Conservation (phyloP, 1,284 basidiomycete species). For the Ceratobasidium sp. region DNA sequence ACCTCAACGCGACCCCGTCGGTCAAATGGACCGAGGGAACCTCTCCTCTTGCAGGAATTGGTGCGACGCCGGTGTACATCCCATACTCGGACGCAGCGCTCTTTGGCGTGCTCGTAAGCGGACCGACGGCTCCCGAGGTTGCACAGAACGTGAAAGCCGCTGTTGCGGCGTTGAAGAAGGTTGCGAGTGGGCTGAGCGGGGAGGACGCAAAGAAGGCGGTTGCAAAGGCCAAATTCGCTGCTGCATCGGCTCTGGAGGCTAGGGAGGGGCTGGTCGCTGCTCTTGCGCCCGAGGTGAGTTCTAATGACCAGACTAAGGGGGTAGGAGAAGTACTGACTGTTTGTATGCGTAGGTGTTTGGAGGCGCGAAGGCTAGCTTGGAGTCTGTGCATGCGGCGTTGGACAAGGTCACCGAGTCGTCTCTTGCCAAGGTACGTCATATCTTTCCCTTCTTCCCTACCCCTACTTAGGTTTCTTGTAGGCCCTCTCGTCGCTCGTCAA, state of each 20-base stretch:
- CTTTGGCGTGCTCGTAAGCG: conserved; percentile 82
- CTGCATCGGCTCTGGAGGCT: conserved; percentile 74
- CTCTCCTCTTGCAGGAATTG: conserved; percentile 72
- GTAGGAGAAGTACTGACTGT: conserved; percentile 21
- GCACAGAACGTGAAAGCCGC: conserved; percentile 72
- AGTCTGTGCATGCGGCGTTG: conserved; percentile 65
- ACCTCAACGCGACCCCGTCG: conserved; percentile 75
- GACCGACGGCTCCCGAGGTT: conserved; percentile 66
- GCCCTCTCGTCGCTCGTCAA: conserved; percentile 66
- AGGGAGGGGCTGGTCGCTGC: conserved; percentile 73
- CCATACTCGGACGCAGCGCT: conserved; percentile 91
- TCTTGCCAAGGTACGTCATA: conserved; percentile 68
- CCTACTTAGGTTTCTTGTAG: conserved; percentile 53
- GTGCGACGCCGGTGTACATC: conserved; percentile 77
- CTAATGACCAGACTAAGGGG: conserved; percentile 42
- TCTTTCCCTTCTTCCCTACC: not conserved
- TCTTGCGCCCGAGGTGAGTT: conserved; percentile 71
- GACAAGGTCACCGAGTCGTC: conserved; percentile 69
- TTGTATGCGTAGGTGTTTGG: conserved; percentile 64
- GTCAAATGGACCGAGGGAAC: conserved; percentile 86
- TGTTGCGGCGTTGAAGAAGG: conserved; percentile 73
- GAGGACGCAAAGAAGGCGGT: conserved; percentile 84
- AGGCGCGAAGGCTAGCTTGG: conserved; percentile 64
- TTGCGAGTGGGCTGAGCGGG: conserved; percentile 62
- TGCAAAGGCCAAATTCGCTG: conserved; percentile 86